Evolutionary conservation across 305 asterid genomes (phyloP).

Genomic region (Ruellia speciosa): DNA sequence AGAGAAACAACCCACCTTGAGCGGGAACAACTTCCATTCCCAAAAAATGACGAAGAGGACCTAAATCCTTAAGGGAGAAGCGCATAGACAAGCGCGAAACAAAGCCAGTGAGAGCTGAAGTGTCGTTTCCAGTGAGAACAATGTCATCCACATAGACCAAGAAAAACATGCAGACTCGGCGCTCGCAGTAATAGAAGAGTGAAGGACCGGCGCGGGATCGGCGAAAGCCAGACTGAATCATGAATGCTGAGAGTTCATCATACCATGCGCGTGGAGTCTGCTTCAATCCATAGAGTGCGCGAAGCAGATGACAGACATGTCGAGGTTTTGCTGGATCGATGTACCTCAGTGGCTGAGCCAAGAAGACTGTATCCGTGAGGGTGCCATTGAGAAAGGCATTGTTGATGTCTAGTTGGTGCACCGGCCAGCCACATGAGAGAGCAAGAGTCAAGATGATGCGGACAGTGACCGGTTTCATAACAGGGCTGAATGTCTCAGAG

Average conservation of each 20-base stretch:
- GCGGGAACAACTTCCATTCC: neutral
- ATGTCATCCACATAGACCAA: constrained; percentile 9
- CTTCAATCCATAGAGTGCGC: constrained; percentile 2
- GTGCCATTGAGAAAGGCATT: constrained; percentile 4
- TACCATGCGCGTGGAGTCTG: constrained; percentile 7
- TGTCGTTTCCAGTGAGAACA: neutral
- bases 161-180: too few relatives aligned
- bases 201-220: too few relatives aligned
- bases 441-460: neutral
- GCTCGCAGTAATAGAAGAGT: too few relatives aligned
- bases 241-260: too few relatives aligned
- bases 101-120: too few relatives aligned
- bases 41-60: neutral
- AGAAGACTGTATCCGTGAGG: neutral
- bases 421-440: neutral
- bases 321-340: neutral
- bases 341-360: neutral
- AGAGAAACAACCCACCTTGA: neutral
- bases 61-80: constrained; percentile 11
- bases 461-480: constrained; percentile 1
- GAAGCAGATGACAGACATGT: neutral
- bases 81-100: too few relatives aligned
- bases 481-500: neutral
- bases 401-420: constrained; percentile 1
- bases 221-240: too few relatives aligned